These are phyloP conservation scores for Tetrastigma voinierianum DNA, from an alignment of 164 flowering plant species.

Conservation along the genomic window DNA sequence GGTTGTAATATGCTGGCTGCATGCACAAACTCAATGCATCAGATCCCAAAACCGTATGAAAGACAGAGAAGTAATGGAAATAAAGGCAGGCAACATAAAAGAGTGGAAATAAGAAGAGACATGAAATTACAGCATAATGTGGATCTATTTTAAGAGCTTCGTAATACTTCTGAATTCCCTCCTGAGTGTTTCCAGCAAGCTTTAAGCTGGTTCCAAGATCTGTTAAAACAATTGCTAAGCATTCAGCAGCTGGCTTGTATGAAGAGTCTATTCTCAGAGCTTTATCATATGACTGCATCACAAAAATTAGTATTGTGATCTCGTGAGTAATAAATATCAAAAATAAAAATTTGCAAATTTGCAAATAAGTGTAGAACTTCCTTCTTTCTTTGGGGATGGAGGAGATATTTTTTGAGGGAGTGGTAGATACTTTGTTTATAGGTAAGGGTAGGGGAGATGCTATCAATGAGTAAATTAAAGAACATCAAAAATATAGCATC, in stretches of 20 bases:
- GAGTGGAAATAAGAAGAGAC: constrained; percentile 7
- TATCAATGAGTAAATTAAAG: no score
- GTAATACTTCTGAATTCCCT: constrained; percentile 89
- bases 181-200: constrained; percentile 96
- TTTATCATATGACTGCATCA: constrained; percentile 83
- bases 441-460: no score
- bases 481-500: no score
- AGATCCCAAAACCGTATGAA: constrained; percentile 1
- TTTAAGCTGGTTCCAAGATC: constrained; percentile 97
- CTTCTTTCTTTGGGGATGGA: no score
- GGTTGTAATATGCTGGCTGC: constrained; percentile 99
- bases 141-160: constrained; percentile 94
- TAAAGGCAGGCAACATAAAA: neutral
- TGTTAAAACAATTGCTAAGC: constrained; percentile 90
- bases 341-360: neutral
- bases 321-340: neutral
- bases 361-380: neutral
- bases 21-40: constrained; percentile 17
- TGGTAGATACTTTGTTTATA: no score
- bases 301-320: constrained; percentile 7
- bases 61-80: neutral
- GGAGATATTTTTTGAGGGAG: no score
- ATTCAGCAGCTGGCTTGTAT: constrained; percentile 94
- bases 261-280: constrained; percentile 78
- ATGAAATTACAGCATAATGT: constrained; percentile 84